phyloP scores from a whole-genome alignment of 257 asterid genomes.

The Lithospermum erythrorhizon region DNA sequence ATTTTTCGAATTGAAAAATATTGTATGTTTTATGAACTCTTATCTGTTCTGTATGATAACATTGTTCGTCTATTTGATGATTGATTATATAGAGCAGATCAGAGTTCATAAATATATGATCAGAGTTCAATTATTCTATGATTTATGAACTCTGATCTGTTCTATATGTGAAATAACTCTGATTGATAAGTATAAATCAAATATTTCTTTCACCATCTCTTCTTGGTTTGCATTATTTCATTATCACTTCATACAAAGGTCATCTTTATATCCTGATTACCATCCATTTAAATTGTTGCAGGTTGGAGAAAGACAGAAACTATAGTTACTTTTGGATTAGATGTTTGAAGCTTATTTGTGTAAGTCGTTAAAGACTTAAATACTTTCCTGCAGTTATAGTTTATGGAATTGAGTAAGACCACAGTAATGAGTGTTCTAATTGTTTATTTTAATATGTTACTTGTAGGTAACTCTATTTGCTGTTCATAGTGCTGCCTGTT shows the following conservation, averaged over 20 bases:
- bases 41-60: too few species aligned
- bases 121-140: too few species aligned
- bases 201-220: neutral
- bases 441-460: slow-evolving; percentile 6
- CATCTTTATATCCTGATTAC: neutral
- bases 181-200: neutral
- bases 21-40: too few species aligned
- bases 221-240: neutral
- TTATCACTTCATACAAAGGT: too few species aligned
- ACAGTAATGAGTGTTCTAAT: neutral
- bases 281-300: slow-evolving; percentile 19
- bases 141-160: too few species aligned
- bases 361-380: slow-evolving; percentile 25
- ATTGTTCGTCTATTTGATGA: too few species aligned
- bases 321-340: slow-evolving; percentile 49
- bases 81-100: too few species aligned
- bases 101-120: too few species aligned
- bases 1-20: too few species aligned
- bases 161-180: too few species aligned
- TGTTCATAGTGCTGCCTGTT: slow-evolving; percentile 57
- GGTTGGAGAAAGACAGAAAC: slow-evolving; percentile 69
- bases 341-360: slow-evolving; percentile 48
- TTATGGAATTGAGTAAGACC: neutral
- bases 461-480: slow-evolving; percentile 60
- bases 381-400: neutral